Conservation (phyloP, 805 yeast species). For the Nakazawaea peltata region DNA sequence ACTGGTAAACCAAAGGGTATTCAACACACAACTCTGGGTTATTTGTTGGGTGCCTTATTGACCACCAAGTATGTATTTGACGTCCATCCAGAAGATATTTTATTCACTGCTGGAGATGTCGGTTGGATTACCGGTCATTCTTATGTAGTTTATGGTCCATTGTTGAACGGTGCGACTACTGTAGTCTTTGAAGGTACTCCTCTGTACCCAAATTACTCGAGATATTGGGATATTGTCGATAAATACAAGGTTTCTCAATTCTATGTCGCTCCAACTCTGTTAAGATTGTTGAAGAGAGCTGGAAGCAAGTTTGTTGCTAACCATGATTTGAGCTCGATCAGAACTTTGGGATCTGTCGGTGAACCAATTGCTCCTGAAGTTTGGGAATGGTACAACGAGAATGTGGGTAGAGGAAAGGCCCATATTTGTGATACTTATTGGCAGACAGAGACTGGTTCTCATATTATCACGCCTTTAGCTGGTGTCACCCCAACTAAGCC, state of each 20-base stretch:
- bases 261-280: conserved; percentile 81
- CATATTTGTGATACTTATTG: conserved; percentile 80
- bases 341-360: conserved; percentile 77
- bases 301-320: conserved; percentile 57
- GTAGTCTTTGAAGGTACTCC: conserved; percentile 85
- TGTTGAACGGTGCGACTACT: conserved; percentile 68
- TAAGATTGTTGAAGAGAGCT: conserved; percentile 67
- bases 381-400: conserved; percentile 80
- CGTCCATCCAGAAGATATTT: conserved; percentile 61
- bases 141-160: conserved; percentile 76
- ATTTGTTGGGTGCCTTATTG: conserved; percentile 61
- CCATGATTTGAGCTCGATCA: conserved; percentile 54
- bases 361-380: conserved; percentile 82
- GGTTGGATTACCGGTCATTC: conserved; percentile 93
- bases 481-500: conserved; percentile 77
- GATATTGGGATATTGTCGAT: conserved; percentile 76
- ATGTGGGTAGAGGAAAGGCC: conserved; percentile 61
- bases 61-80: conserved; percentile 75
- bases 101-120: conserved; percentile 85
- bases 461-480: conserved; percentile 69
- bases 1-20: conserved; percentile 89
- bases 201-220: conserved; percentile 70
- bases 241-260: conserved; percentile 68
- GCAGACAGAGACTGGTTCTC: conserved; percentile 87
- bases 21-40: conserved; percentile 76